These are phyloP conservation scores for Aspergillus pseudoterreus DNA, from an alignment of 2,329 filamentous ascomycete genomes.

Conservation along the genomic window DNA sequence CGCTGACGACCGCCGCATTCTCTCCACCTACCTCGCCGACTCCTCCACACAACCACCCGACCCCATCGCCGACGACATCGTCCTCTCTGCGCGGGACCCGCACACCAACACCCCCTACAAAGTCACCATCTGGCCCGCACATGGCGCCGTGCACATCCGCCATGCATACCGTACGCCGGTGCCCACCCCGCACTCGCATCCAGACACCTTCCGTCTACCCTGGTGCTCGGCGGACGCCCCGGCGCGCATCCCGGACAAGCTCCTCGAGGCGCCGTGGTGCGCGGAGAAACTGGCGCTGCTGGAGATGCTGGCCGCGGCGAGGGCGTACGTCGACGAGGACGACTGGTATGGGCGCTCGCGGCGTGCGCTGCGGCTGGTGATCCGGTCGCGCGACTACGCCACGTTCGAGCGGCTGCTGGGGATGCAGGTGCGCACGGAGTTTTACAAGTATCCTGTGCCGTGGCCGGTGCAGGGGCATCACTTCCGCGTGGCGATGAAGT, in stretches of 20 bases:
- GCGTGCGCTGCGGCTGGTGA: conserved; percentile 30
- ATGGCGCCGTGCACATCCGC: conserved; percentile 34
- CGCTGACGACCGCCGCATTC: conserved; percentile 17
- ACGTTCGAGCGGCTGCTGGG: conserved; percentile 30
- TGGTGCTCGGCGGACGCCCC: conserved; percentile 22
- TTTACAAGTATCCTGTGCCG: conserved; percentile 27
- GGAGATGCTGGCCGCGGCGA: conserved; percentile 28
- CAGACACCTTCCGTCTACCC: conserved; percentile 35
- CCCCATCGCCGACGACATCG: neutral
- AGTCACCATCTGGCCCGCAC: conserved; percentile 37
- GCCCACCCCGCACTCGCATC: conserved; percentile 23
- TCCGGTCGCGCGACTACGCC: conserved; percentile 30
- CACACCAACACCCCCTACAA: conserved; percentile 17
- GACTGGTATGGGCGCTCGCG: conserved; percentile 25
- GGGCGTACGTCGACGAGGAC: conserved; percentile 38
- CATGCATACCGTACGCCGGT: conserved; percentile 8
- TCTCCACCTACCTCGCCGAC: conserved; percentile 14
- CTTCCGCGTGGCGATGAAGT: conserved; percentile 29
- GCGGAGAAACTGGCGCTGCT: conserved; percentile 37
- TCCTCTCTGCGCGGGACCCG: neutral
- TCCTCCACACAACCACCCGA: neutral
- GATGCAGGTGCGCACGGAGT: conserved; percentile 27
- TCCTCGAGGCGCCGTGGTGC: conserved; percentile 39
- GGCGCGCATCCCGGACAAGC: conserved; percentile 35
- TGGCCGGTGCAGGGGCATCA: conserved; percentile 34